phyloP scores from a whole-genome alignment of 805 yeast species.

The Pichia deserticola region DNA sequence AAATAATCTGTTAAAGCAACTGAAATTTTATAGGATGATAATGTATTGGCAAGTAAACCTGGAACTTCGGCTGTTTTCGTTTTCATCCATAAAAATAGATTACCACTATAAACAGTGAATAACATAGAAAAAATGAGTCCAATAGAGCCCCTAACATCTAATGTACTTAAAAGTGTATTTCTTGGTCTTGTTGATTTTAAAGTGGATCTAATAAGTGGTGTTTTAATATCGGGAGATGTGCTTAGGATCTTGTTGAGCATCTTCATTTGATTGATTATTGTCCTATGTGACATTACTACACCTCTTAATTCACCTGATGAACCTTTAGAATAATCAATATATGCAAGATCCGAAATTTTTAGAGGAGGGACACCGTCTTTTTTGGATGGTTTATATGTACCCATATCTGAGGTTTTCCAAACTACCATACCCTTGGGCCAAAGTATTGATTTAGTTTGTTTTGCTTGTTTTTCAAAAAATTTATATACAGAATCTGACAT shows the following conservation, averaged over 20 bases:
- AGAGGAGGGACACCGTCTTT: constrained; percentile 54
- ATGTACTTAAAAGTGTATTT: constrained; percentile 53
- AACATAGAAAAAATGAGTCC: constrained; percentile 80
- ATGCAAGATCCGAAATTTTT: constrained; percentile 79
- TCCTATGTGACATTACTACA: constrained; percentile 84
- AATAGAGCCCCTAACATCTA: constrained; percentile 71
- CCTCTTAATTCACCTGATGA: constrained; percentile 91
- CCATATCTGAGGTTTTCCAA: constrained; percentile 86
- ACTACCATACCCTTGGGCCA: constrained; percentile 73
- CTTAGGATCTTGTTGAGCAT: constrained; percentile 61
- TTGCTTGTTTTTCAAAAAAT: constrained; percentile 58
- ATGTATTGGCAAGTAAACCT: constrained; percentile 78
- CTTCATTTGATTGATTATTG: constrained; percentile 82
- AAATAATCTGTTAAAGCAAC: constrained; percentile 79
- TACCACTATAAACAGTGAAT: constrained; percentile 80
- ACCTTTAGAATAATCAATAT: constrained; percentile 84
- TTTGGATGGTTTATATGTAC: constrained; percentile 54
- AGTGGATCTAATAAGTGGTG: constrained; percentile 45
- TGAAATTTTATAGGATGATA: constrained; percentile 64
- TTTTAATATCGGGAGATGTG: constrained; percentile 39
- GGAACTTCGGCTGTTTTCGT: constrained; percentile 66
- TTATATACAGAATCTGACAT: constrained; percentile 76
- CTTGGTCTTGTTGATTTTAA: constrained; percentile 39
- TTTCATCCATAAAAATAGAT: constrained; percentile 72
- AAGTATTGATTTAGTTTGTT: constrained; percentile 15